A percentile compares a stretch with the other conserved stretches of the same genome.
phyloP scores from a whole-genome alignment of 805 yeast species.

The Nakazawaea anatomiae region DNA sequence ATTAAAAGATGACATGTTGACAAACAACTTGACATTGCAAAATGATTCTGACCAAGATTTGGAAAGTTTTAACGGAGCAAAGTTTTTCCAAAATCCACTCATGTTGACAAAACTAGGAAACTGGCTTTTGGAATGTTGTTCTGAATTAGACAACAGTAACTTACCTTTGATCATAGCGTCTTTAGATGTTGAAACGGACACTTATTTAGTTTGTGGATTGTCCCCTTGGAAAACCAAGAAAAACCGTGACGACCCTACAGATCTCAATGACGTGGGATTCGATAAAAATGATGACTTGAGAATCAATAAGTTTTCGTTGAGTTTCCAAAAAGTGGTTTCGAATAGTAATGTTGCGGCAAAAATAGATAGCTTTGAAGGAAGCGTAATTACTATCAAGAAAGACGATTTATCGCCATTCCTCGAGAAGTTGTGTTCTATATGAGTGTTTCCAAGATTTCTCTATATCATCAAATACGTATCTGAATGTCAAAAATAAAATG shows the following conservation, averaged over 20 bases:
- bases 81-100: constrained; percentile 77
- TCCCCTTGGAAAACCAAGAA: constrained; percentile 70
- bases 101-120: constrained; percentile 78
- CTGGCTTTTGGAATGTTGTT: constrained; percentile 88
- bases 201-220: constrained; percentile 83
- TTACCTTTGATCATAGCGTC: constrained; percentile 86
- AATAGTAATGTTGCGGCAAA: constrained; percentile 83
- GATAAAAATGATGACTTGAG: constrained; percentile 33
- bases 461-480: no score
- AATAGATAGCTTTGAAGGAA: constrained; percentile 91
- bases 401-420: constrained; percentile 86
- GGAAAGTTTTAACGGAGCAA: constrained; percentile 31
- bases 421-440: constrained; percentile 46
- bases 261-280: constrained; percentile 15
- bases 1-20: constrained; percentile 57
- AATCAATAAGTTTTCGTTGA: constrained; percentile 80
- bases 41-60: constrained; percentile 10
- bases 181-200: constrained; percentile 63
- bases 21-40: constrained; percentile 9
- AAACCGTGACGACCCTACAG: constrained; percentile 24
- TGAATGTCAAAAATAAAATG: no score
- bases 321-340: constrained; percentile 83
- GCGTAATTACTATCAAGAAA: constrained; percentile 82
- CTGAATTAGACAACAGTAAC: constrained; percentile 64
- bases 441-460: background rate